Evolutionary conservation across 2,329 filamentous ascomycete genomes (phyloP).

Genomic region (Colletotrichum graminicola): DNA sequence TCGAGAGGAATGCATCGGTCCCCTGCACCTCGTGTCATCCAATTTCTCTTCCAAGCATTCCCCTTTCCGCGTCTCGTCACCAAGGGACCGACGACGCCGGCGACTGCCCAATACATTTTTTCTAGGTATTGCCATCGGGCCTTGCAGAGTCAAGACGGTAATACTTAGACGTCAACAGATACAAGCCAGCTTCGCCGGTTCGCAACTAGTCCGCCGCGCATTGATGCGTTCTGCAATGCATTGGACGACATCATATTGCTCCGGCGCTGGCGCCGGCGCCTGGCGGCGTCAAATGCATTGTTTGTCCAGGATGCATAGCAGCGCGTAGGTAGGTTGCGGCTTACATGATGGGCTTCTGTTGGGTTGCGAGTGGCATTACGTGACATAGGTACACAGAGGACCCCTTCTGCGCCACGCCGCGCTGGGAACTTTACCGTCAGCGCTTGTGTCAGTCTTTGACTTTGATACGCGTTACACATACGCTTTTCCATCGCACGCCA

Average conservation of each 20-base stretch:
- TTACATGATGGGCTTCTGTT: neutral
- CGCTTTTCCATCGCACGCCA: neutral
- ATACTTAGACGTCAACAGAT: neutral
- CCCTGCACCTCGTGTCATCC: neutral
- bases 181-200: neutral
- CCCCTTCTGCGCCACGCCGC: constrained; percentile 14
- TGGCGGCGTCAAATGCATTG: neutral
- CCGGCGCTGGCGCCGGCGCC: neutral
- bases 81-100: neutral
- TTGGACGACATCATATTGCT: constrained; percentile 14
- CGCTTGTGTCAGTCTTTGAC: constrained; percentile 5
- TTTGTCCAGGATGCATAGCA: neutral
- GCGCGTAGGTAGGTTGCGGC: neutral
- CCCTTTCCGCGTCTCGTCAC: too few relatives aligned
- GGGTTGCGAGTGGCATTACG: constrained; percentile 1
- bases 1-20: constrained; percentile 17
- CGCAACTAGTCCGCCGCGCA: constrained; percentile 10
- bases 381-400: constrained; percentile 25
- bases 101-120: neutral
- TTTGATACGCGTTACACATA: constrained; percentile 10
- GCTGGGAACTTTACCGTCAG: neutral
- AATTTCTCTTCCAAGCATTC: neutral
- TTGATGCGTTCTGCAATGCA: constrained; percentile 16
- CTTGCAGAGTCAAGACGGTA: neutral
- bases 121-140: neutral